Evolutionary conservation across 2,329 filamentous ascomycete species (phyloP).

Genomic region (Microdochium bolleyi): DNA sequence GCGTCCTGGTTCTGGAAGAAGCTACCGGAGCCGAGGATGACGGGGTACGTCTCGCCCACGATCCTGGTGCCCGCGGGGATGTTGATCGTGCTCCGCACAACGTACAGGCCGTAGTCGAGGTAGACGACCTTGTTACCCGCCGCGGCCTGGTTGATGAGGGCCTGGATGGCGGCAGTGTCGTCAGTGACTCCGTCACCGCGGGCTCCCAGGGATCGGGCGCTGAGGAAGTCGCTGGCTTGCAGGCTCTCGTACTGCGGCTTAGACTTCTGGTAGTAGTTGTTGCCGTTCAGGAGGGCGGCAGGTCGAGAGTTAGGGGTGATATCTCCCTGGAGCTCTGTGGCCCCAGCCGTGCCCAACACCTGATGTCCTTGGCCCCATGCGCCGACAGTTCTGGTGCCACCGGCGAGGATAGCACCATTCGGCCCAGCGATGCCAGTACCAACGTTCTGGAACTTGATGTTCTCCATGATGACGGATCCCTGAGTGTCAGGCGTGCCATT

Average conservation of each 20-base stretch:
- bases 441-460: slow-evolving; percentile 28
- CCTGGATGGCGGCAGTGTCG: slow-evolving; percentile 55
- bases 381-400: slow-evolving; percentile 41
- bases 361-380: slow-evolving; percentile 63
- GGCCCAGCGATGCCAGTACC: slow-evolving; percentile 29
- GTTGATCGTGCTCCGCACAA: slow-evolving; percentile 35
- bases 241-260: slow-evolving; percentile 65
- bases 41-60: slow-evolving; percentile 22
- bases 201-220: slow-evolving; percentile 44
- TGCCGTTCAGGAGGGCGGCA: slow-evolving; percentile 39
- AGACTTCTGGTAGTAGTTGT: slow-evolving; percentile 51
- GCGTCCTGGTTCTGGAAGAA: slow-evolving; percentile 47
- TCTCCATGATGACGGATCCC: slow-evolving; percentile 50
- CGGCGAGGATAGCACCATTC: slow-evolving; percentile 42
- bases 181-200: slow-evolving; percentile 64
- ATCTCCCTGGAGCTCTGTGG: slow-evolving; percentile 37
- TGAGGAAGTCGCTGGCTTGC: slow-evolving; percentile 49
- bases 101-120: slow-evolving; percentile 49
- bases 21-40: slow-evolving; percentile 44
- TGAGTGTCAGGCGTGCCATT: slow-evolving; percentile 33
- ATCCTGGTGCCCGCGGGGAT: slow-evolving; percentile 33
- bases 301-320: slow-evolving; percentile 39
- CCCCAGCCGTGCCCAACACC: slow-evolving; percentile 36
- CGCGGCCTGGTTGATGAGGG: slow-evolving; percentile 42
- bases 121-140: slow-evolving; percentile 41